A percentile compares a stretch with the other conserved stretches of the same genome.
Evolutionary conservation across 192 early-diverging fungal species (phyloP).

Genomic region (Pilaira anomala): DNA sequence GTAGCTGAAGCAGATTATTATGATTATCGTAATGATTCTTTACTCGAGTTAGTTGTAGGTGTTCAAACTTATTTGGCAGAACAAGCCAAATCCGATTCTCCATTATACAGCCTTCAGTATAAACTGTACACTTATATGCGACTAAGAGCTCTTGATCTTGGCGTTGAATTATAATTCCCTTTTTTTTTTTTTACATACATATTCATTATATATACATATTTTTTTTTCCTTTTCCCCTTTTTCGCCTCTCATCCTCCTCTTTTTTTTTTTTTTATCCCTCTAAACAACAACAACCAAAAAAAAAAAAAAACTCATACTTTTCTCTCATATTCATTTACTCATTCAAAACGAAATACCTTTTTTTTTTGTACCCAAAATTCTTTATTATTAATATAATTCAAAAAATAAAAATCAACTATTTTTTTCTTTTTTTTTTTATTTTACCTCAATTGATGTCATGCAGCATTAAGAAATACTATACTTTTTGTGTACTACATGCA

Average conservation of each 20-base stretch:
- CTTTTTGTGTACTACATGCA: too few species aligned
- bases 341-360: too few species aligned
- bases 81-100: slow-evolving; percentile 22
- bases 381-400: too few species aligned
- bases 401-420: too few species aligned
- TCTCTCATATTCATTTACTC: not conserved
- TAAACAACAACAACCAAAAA: too few species aligned
- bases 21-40: slow-evolving; percentile 20
- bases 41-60: slow-evolving; percentile 29
- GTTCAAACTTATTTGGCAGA: slow-evolving; percentile 34
- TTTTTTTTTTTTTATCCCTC: too few species aligned
- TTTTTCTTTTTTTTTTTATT: too few species aligned
- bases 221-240: not conserved
- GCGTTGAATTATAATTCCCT: slow-evolving; percentile 14
- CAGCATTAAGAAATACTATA: too few species aligned
- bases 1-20: slow-evolving; percentile 19
- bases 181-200: too few species aligned
- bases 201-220: slow-evolving; percentile 8
- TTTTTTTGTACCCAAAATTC: too few species aligned
- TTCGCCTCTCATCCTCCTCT: not conserved
- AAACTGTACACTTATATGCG: slow-evolving; percentile 37
- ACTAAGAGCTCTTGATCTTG: slow-evolving; percentile 30
- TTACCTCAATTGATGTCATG: too few species aligned
- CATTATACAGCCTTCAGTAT: slow-evolving; percentile 34
- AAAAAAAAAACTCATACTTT: slow-evolving; percentile 4